A percentile compares a stretch with the other conserved stretches of the same genome.
Conservation (phyloP, 345 rosid genomes). For the Mallotus nudiflorus region DNA sequence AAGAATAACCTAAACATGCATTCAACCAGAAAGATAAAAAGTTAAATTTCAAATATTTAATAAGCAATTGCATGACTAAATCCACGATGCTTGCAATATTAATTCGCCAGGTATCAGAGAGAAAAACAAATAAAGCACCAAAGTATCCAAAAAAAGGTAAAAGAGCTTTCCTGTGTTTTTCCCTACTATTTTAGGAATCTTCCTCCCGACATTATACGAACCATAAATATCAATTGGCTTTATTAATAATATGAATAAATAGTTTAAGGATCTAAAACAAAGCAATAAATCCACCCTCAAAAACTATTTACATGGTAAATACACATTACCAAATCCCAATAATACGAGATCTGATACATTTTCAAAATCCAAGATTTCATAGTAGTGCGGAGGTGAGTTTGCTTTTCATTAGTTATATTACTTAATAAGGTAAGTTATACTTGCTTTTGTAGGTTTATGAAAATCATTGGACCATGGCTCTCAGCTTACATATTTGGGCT, state of each 20-base stretch:
- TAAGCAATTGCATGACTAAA: too few species aligned
- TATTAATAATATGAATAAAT: background rate
- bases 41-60: too few species aligned
- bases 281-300: background rate
- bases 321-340: background rate
- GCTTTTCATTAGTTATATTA: background rate
- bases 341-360: background rate
- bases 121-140: too few species aligned
- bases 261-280: background rate
- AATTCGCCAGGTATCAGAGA: too few species aligned
- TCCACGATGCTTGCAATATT: too few species aligned
- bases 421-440: background rate
- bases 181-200: too few species aligned
- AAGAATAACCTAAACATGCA: too few species aligned
- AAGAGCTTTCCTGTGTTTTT: background rate
- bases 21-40: background rate
- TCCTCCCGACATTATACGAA: background rate
- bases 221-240: background rate
- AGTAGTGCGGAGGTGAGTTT: too few species aligned
- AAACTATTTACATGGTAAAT: background rate
- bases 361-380: background rate
- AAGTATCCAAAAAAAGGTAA: too few species aligned
- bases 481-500: too few species aligned
- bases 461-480: background rate
- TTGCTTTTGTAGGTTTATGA: background rate